Percentiles rank a stretch among this genome's conserved stretches.
phyloP scores from a whole-genome alignment of 2,329 filamentous ascomycete species.

The Diplodia seriata region DNA sequence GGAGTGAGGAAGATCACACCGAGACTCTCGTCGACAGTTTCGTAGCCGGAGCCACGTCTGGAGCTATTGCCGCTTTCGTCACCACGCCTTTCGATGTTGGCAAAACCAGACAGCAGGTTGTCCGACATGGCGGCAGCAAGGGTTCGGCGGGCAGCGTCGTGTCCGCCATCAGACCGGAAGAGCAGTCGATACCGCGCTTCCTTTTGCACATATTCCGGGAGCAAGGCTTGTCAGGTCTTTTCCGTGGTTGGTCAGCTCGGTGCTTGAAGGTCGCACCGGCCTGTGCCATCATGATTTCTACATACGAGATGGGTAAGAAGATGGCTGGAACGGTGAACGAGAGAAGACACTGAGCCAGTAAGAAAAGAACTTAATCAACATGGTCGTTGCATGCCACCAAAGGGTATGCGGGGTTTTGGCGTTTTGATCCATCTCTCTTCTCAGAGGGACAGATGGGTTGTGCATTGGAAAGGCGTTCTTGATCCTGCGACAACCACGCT shows the following conservation, averaged over 20 bases:
- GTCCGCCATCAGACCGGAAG: constrained; percentile 67
- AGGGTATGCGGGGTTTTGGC: constrained; percentile 8
- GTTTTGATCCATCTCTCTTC: background rate
- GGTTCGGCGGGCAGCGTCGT: constrained; percentile 38
- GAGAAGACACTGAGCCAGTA: constrained; percentile 39
- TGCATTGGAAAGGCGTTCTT: constrained; percentile 22
- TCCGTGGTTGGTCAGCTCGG: constrained; percentile 88
- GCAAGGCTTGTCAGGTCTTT: constrained; percentile 81
- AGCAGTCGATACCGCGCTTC: constrained; percentile 78
- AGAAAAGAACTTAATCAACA: background rate
- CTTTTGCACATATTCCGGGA: constrained; percentile 90
- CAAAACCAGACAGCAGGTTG: constrained; percentile 92
- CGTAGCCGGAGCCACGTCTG: constrained; percentile 80
- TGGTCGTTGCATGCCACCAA: constrained; percentile 2
- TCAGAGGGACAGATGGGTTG: background rate
- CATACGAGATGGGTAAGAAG: constrained; percentile 94
- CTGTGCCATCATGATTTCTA: constrained; percentile 99
- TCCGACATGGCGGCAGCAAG: constrained; percentile 59
- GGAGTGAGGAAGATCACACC: constrained; percentile 70
- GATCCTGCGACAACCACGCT: constrained; percentile 2
- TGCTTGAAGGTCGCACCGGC: constrained; percentile 94
- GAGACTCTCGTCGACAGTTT: constrained; percentile 90
- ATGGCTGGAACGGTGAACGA: constrained; percentile 80
- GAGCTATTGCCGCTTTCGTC: constrained; percentile 82
- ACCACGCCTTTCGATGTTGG: constrained; percentile 98